Evolutionary conservation across 1,284 basidiomycete species (phyloP).

Genomic region (Crepidotus sp.): DNA sequence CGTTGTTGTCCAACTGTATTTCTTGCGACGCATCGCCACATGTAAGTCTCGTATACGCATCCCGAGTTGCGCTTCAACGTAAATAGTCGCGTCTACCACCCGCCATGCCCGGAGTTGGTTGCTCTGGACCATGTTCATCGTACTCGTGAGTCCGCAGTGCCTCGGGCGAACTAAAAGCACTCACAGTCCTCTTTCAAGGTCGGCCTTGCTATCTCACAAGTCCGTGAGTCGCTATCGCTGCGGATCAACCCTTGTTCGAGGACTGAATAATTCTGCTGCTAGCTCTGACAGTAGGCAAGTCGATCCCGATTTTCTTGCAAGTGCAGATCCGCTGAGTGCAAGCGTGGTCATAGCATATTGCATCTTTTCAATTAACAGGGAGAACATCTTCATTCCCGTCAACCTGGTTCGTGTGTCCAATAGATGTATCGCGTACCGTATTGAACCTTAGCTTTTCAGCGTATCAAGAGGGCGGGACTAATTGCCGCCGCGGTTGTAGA

Average conservation of each 20-base stretch:
- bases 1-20: conserved; percentile 10
- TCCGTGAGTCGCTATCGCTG: conserved; percentile 1
- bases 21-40: conserved; percentile 8
- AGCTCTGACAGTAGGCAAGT: conserved; percentile 9
- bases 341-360: conserved; percentile 4
- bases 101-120: conserved; percentile 10
- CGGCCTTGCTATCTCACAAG: conserved; percentile 5
- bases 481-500: conserved; percentile 7
- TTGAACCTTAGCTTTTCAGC: not conserved
- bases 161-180: not conserved
- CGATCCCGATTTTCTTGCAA: not conserved
- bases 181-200: not conserved
- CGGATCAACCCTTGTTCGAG: not conserved
- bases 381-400: conserved; percentile 7
- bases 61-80: not conserved
- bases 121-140: conserved; percentile 3
- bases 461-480: conserved; percentile 3
- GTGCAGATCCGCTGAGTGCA: not conserved
- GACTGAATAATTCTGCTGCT: not conserved
- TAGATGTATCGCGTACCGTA: too few relatives aligned
- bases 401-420: conserved; percentile 8
- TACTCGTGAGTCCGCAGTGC: conserved; percentile 1
- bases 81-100: conserved; percentile 7
- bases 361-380: conserved; percentile 6
- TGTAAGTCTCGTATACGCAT: not conserved